These are phyloP conservation scores for Penicillium fimorum DNA, from an alignment of 495 filamentous ascomycete genomes.

Conservation along the genomic window DNA sequence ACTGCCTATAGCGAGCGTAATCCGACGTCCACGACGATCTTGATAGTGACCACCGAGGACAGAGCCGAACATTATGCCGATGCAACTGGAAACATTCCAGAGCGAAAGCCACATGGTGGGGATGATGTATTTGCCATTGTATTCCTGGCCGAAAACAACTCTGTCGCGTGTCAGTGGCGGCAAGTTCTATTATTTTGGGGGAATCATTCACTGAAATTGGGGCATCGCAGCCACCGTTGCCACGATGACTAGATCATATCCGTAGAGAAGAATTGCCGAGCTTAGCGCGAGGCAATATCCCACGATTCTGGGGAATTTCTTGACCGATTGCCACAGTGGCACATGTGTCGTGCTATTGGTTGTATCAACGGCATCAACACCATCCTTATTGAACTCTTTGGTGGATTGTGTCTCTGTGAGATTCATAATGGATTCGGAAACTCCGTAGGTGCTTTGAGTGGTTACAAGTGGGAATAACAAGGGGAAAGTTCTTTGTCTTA, in stretches of 20 bases:
- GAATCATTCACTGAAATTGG: constrained; percentile 34
- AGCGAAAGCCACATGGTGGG: constrained; percentile 48
- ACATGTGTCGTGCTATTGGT: constrained; percentile 1
- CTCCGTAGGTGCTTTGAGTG: background rate
- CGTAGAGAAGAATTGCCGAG: constrained; percentile 43
- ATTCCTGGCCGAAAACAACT: constrained; percentile 33
- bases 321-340: constrained; percentile 23
- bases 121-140: constrained; percentile 41
- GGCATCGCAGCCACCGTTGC: constrained; percentile 47
- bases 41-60: constrained; percentile 39
- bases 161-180: constrained; percentile 17
- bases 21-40: constrained; percentile 42
- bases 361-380: background rate
- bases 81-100: constrained; percentile 41
- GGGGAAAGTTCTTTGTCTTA: background rate
- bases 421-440: background rate
- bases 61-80: constrained; percentile 45
- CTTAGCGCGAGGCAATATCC: constrained; percentile 32
- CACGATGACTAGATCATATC: constrained; percentile 51
- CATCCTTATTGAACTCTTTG: constrained; percentile 3
- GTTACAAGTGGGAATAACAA: background rate
- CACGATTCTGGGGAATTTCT: constrained; percentile 24
- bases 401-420: background rate
- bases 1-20: constrained; percentile 32
- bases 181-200: background rate